phyloP scores from a whole-genome alignment of 148 eudicot species.

The Chenopodium formosanum region DNA sequence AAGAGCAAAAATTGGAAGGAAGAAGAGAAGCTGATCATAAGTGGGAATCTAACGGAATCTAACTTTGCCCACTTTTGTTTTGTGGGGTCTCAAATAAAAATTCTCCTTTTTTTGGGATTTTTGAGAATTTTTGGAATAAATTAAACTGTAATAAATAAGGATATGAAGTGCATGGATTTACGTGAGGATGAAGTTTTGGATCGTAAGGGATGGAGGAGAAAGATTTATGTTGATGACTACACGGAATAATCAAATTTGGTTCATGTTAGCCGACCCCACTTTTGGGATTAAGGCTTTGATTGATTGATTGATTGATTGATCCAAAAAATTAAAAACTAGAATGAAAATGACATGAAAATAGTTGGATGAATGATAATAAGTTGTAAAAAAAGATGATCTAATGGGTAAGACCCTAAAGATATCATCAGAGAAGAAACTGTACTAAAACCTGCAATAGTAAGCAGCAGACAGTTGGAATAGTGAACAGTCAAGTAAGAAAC shows the following conservation, averaged over 20 bases:
- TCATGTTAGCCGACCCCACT: too few species aligned
- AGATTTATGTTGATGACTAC: too few species aligned
- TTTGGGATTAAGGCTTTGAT: too few species aligned
- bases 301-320: too few species aligned
- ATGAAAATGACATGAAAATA: slow-evolving; percentile 31
- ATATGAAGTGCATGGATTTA: too few species aligned
- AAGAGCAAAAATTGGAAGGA: slow-evolving; percentile 25
- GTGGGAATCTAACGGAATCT: slow-evolving; percentile 36
- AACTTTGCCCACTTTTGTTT: slow-evolving; percentile 36
- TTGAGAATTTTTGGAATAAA: not conserved
- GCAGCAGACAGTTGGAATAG: slow-evolving; percentile 48
- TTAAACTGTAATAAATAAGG: not conserved
- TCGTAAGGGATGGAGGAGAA: too few species aligned
- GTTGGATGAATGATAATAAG: not conserved
- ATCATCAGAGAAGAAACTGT: slow-evolving; percentile 22
- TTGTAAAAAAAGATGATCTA: slow-evolving; percentile 9
- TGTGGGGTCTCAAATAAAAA: slow-evolving; percentile 14
- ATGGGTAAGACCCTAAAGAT: slow-evolving; percentile 30
- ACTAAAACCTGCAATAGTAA: slow-evolving; percentile 31
- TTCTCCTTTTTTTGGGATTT: not conserved
- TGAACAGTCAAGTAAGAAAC: slow-evolving; percentile 20
- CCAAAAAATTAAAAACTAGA: not conserved
- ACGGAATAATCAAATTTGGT: too few species aligned
- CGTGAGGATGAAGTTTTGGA: too few species aligned
- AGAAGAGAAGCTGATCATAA: slow-evolving; percentile 15